Evolutionary conservation across 1,284 basidiomycete species (phyloP).

Genomic region (Cutaneotrichosporon daszewskae): DNA sequence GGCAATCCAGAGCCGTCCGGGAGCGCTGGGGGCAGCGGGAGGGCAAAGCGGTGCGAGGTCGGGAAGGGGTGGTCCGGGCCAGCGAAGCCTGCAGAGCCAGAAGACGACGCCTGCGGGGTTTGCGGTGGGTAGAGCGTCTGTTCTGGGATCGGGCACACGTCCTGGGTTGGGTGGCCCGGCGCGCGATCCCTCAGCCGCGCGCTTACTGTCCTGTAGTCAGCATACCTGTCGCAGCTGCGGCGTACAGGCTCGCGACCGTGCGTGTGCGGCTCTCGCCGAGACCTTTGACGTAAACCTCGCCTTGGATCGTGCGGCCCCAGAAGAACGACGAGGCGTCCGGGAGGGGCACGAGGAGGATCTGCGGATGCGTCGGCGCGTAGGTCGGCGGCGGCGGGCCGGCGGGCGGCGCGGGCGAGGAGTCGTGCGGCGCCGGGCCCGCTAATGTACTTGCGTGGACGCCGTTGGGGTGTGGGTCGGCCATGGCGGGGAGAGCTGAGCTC

Average conservation of each 20-base stretch:
- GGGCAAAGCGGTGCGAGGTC: slow-evolving; percentile 31
- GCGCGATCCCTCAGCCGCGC: slow-evolving; percentile 26
- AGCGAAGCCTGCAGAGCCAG: slow-evolving; percentile 7
- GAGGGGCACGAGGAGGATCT: slow-evolving; percentile 40
- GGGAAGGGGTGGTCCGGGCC: slow-evolving; percentile 22
- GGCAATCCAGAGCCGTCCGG: slow-evolving; percentile 21
- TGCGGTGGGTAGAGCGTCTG: slow-evolving; percentile 28
- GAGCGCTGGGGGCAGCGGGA: slow-evolving; percentile 26
- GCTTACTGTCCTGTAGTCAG: slow-evolving; percentile 24
- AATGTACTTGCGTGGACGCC: no score
- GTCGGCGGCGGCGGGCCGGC: slow-evolving; percentile 26
- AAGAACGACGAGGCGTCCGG: slow-evolving; percentile 43
- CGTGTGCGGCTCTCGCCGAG: slow-evolving; percentile 28
- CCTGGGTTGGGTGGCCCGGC: slow-evolving; percentile 19
- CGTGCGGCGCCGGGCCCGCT: no score
- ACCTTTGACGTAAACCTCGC: slow-evolving; percentile 44
- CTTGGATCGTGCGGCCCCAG: slow-evolving; percentile 39
- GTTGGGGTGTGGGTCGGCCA: no score
- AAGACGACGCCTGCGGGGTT: not conserved
- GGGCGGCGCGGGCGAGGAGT: not conserved
- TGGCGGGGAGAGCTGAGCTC: no score
- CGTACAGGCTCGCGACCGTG: slow-evolving; percentile 33
- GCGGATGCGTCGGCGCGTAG: slow-evolving; percentile 38
- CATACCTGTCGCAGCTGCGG: slow-evolving; percentile 1
- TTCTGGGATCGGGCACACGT: slow-evolving; percentile 13